Base-by-base conservation (phyloP, 2,329 filamentous ascomycete genomes). In the Ambrosiella beaveri region DNA sequence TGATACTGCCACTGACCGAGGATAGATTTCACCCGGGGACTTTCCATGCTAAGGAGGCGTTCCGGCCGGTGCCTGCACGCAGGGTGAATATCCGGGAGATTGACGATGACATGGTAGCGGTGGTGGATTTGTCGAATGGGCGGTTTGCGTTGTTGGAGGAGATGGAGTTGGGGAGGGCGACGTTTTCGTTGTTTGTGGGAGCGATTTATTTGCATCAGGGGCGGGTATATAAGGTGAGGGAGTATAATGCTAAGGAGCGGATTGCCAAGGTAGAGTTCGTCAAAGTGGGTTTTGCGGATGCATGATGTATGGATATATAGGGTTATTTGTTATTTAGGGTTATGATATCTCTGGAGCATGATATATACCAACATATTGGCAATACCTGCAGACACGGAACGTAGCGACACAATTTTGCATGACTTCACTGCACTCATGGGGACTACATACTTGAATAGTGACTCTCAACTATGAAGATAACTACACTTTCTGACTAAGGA, bases 121-220 rank as follows among this genome's bases (percentile, higher is more conserved):
- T 98, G 55, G 80, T 98, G 56, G 88, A 98, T 71, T 84, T 85
- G 12, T 93, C 88, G 0, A 80, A 93, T 63, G 83, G 83, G 35
- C 80, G 81, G 57, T 97, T 97, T 66, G 73, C 83, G 0, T 86
- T 98, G 0, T 77, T 98, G 1, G 93, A 98, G 73, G 90, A 97
- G 70, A 78, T 98, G n/a, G 93, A 97, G 70, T 88, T 89, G 1
- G 93, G 86, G 1, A 82, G 93, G n/a, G 91, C 91, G 1, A 91
- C 88, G 63, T 97, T 95, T 70, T 95, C 89, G 1, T 79, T 98
- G 61, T 98, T 98, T 69, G 91, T 97, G 68, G 93, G 93, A 11
- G 93, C 88, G 50, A 96, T 98, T 62, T 98, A 95, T 71, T 75
- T 98, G 4, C 93, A 98, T 65, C 93, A 98, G 71, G 93, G 93